Evolutionary conservation across 148 eudicot genomes (phyloP).

Genomic region (Arctostaphylos glauca): DNA sequence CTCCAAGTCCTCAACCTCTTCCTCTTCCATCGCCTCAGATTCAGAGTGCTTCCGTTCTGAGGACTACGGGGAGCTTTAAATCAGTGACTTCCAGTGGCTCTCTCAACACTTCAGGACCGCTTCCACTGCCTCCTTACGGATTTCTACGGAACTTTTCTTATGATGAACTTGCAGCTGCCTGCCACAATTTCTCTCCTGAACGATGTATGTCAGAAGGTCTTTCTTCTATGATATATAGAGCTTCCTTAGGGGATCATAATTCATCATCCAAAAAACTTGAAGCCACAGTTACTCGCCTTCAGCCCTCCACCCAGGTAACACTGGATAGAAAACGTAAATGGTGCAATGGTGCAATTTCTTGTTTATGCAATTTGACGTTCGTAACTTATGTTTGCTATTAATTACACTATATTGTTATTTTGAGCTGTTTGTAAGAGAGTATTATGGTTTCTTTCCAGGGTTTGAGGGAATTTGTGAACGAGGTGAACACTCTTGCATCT

Average conservation of each 20-base stretch:
- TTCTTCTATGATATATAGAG: conserved; percentile 68
- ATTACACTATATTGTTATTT: not conserved
- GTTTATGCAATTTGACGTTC: conserved; percentile 12
- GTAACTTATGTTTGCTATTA: conserved; percentile 6
- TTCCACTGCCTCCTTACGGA: conserved; percentile 67
- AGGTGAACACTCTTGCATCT: conserved; percentile 80
- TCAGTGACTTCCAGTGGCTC: conserved; percentile 56
- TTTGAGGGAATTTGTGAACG: conserved; percentile 72
- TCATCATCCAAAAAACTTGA: conserved; percentile 53
- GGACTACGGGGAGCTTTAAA: conserved; percentile 65
- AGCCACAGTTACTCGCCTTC: conserved; percentile 80
- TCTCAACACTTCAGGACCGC: conserved; percentile 65
- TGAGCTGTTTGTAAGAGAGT: not conserved
- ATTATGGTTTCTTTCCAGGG: conserved; percentile 38
- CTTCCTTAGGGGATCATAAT: conserved; percentile 63
- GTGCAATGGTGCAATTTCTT: conserved; percentile 11
- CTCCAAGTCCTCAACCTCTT: conserved; percentile 84
- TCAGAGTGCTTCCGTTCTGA: conserved; percentile 41
- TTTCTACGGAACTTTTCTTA: conserved; percentile 56
- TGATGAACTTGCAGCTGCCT: conserved; percentile 77
- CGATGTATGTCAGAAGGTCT: conserved; percentile 75
- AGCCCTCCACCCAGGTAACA: conserved; percentile 65
- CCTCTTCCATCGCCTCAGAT: conserved; percentile 88
- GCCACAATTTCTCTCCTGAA: conserved; percentile 81
- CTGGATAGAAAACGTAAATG: not conserved